Base-by-base conservation (phyloP, 129 eudicot species). In the Escallonia rubra region DNA sequence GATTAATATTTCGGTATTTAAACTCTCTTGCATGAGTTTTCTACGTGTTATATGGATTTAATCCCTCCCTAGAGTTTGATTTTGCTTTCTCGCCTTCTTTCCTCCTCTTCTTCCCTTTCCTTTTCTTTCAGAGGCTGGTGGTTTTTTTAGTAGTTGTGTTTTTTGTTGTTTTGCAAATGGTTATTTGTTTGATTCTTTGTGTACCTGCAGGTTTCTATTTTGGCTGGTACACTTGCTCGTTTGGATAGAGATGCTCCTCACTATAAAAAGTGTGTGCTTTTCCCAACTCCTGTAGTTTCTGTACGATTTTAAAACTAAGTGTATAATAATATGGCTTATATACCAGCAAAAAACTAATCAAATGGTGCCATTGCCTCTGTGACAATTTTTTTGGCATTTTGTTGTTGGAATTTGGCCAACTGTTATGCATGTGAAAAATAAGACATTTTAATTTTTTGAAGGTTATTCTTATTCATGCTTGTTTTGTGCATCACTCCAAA, bases 141-240 rank as follows among this genome's bases (percentile, higher is more conserved):
- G 63, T 43, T 10, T 46, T 63, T 48, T 71, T 23, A 23, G 0
- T 23, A 23, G 34, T 23, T 23, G 34, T 23, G 34, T 23, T 23
- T 23, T 23, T 23, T 23, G 34, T 23, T 23, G 34, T 23, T 23
- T 1, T 23, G 34, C 4, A 49, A 38, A 59, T n/a, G 45, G 6
- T 59, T 50, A 2, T 40, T 53, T 62, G 42, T 58, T 68, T 42
- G 50, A 45, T 39, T 62, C 43, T 40, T 43, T 74, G 34, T 69
- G 61, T 59, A 65, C 72, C 52, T 72, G 73, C 85, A 93, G 98
- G 95, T 93, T 72, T 93, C 98, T 50, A 93, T 93, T 80, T 82
- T 93, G 88, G 96, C 98, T 71, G 96, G 98, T 43, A 93, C 98
- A 41, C 77, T 93, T 67, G 98, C 98, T 84, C 96, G 98, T 58